A percentile compares a stretch with the other conserved stretches of the same genome.
phyloP scores from a whole-genome alignment of 352 stramenopile genomes.

The Globisporangium middletonii region DNA sequence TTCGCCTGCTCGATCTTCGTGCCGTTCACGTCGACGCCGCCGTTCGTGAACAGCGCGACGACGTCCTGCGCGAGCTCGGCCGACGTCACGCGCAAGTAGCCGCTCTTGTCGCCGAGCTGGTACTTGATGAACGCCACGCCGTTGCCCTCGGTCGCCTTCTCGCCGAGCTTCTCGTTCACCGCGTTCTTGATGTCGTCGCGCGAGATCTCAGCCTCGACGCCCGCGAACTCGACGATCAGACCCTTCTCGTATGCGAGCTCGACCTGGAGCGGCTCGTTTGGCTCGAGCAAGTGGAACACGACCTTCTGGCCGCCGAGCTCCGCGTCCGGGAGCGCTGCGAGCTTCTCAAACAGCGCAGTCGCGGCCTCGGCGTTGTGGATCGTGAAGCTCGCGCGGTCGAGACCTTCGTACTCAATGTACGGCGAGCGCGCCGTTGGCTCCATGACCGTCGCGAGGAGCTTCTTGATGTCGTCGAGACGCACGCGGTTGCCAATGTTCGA shows the following conservation, averaged over 20 bases:
- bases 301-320: slow-evolving; percentile 75
- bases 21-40: slow-evolving; percentile 63
- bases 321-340: slow-evolving; percentile 43
- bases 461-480: slow-evolving; percentile 80
- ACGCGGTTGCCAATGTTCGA: slow-evolving; percentile 71
- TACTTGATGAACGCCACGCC: slow-evolving; percentile 85
- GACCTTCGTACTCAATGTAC: slow-evolving; percentile 79
- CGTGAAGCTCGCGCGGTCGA: slow-evolving; percentile 70
- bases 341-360: slow-evolving; percentile 66
- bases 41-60: slow-evolving; percentile 46
- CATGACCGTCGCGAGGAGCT: slow-evolving; percentile 56
- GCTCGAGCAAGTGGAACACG: slow-evolving; percentile 66
- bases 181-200: slow-evolving; percentile 85
- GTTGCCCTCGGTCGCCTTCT: slow-evolving; percentile 49
- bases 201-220: slow-evolving; percentile 69
- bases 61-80: slow-evolving; percentile 60
- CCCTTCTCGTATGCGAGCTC: slow-evolving; percentile 81
- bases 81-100: slow-evolving; percentile 53
- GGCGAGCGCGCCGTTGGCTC: slow-evolving; percentile 41
- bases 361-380: slow-evolving; percentile 37
- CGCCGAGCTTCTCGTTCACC: slow-evolving; percentile 78
- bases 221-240: slow-evolving; percentile 81
- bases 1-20: slow-evolving; percentile 49
- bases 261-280: slow-evolving; percentile 62
- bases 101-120: slow-evolving; percentile 69